Evolutionary conservation across 306 rosid genomes (phyloP).

Genomic region (Quercus aquifolioides): DNA sequence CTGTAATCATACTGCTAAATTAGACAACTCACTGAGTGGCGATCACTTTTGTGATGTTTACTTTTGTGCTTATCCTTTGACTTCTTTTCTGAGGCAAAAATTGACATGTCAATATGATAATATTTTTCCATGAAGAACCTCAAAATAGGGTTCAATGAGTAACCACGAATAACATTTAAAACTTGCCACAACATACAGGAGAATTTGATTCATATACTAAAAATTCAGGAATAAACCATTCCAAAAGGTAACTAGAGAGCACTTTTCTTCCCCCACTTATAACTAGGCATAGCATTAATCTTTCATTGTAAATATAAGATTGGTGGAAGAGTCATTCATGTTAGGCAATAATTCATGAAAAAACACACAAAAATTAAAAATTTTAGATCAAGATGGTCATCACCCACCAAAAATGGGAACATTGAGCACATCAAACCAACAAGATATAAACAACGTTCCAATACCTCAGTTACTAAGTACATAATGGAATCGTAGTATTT

Average conservation of each 20-base stretch:
- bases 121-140: slow-evolving; percentile 12
- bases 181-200: neutral
- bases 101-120: slow-evolving; percentile 3
- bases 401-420: neutral
- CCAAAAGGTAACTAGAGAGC: neutral
- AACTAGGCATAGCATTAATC: neutral
- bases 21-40: slow-evolving; percentile 47
- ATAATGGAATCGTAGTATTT: neutral
- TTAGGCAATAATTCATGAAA: neutral
- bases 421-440: neutral
- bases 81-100: slow-evolving; percentile 60
- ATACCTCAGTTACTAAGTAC: neutral
- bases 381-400: neutral
- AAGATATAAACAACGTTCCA: neutral
- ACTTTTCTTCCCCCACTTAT: neutral
- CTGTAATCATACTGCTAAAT: neutral
- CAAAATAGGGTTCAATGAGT: neutral
- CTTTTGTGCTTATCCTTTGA: slow-evolving; percentile 61
- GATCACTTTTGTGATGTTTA: slow-evolving; percentile 48
- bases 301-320: neutral
- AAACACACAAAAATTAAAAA: neutral
- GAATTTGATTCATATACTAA: neutral
- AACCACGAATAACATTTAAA: neutral
- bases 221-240: neutral
- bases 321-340: neutral